Conservation (phyloP, 176 grass and related monocot species). For the Hyparrhenia diplandra region DNA sequence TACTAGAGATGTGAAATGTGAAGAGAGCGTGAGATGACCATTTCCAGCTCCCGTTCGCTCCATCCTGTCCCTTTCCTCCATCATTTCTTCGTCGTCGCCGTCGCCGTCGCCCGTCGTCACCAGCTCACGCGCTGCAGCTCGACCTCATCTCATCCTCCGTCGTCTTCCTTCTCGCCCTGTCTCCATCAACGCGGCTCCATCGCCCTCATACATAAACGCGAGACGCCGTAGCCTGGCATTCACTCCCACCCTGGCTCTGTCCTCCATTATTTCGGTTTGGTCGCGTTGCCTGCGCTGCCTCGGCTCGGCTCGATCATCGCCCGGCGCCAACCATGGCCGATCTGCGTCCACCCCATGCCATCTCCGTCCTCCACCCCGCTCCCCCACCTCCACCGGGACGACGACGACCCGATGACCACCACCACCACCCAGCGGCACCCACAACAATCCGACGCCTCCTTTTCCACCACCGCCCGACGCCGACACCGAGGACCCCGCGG, state of each 20-base stretch:
- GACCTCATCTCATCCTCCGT: too few relatives aligned
- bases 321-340: too few relatives aligned
- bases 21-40: too few relatives aligned
- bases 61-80: background rate
- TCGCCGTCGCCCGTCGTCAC: background rate
- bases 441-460: too few relatives aligned
- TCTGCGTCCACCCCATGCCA: conserved; percentile 36
- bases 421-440: too few relatives aligned
- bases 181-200: background rate
- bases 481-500: too few relatives aligned
- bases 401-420: background rate
- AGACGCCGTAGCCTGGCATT: background rate
- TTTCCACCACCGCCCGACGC: background rate
- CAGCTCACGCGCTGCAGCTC: background rate
- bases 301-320: too few relatives aligned
- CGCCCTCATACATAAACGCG: background rate
- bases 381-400: background rate
- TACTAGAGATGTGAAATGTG: too few relatives aligned
- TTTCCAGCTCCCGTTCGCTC: background rate
- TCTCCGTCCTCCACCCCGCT: background rate
- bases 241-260: background rate
- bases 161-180: background rate
- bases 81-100: background rate
- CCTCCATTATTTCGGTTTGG: too few relatives aligned
- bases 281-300: too few relatives aligned